Evolutionary conservation across 2,329 filamentous ascomycete genomes (phyloP).

Genomic region (Hypoxylon sp.): DNA sequence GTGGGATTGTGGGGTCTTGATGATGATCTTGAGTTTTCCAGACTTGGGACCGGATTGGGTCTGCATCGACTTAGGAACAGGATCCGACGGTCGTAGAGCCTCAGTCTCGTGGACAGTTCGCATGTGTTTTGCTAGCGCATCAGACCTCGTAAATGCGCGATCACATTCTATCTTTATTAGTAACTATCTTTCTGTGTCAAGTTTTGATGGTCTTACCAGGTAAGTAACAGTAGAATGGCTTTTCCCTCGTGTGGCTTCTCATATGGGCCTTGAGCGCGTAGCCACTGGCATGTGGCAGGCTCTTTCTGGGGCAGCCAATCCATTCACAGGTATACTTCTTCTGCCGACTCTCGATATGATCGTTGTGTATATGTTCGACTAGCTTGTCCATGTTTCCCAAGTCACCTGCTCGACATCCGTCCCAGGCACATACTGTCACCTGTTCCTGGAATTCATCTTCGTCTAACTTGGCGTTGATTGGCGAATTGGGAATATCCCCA

Average conservation of each 20-base stretch:
- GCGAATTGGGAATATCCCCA: constrained; percentile 82
- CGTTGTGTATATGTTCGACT: constrained; percentile 88
- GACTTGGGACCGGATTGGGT: constrained; percentile 58
- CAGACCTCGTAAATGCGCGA: constrained; percentile 93
- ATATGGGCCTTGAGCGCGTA: constrained; percentile 98
- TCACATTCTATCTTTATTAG: constrained; percentile 81
- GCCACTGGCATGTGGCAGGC: constrained; percentile 90
- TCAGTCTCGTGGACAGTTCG: constrained; percentile 98
- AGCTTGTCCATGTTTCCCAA: constrained; percentile 84
- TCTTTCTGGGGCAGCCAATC: constrained; percentile 89
- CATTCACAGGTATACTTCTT: constrained; percentile 99
- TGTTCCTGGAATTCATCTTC: constrained; percentile 84
- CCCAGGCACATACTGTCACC: constrained; percentile 83
- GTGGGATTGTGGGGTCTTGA: constrained; percentile 72
- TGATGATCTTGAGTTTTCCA: constrained; percentile 72
- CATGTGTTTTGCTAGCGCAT: constrained; percentile 98
- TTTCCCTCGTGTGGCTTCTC: constrained; percentile 97
- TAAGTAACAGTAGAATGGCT: constrained; percentile 96
- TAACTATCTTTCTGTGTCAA: background rate
- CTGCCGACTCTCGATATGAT: constrained; percentile 92
- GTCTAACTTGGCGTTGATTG: constrained; percentile 74
- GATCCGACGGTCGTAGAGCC: constrained; percentile 83
- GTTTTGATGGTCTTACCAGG: constrained; percentile 73
- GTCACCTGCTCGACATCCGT: constrained; percentile 78
- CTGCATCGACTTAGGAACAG: constrained; percentile 78